Conservation (phyloP, 2,329 filamentous ascomycete genomes). For the Stagonosporopsis rhizophila region DNA sequence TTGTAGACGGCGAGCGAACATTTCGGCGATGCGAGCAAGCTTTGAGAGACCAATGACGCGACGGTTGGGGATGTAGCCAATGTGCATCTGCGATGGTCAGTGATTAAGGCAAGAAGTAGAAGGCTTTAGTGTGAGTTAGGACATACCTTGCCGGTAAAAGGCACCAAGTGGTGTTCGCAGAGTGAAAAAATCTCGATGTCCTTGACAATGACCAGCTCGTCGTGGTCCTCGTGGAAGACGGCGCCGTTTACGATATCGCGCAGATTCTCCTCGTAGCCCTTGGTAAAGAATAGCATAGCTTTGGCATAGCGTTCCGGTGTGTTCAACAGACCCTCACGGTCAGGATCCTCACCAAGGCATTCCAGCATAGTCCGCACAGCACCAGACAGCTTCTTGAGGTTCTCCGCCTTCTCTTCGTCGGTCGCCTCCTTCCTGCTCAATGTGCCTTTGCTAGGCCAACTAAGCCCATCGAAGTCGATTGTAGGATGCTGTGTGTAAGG, state of each 20-base stretch:
- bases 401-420: constrained; percentile 63
- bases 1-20: constrained; percentile 92
- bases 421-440: constrained; percentile 66
- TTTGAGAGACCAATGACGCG: constrained; percentile 96
- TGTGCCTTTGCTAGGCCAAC: constrained; percentile 68
- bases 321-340: constrained; percentile 67
- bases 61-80: constrained; percentile 92
- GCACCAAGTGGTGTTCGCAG: constrained; percentile 97
- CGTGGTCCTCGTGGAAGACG: constrained; percentile 95
- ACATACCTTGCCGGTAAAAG: constrained; percentile 88
- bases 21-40: constrained; percentile 91
- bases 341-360: constrained; percentile 70
- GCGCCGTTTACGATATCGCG: constrained; percentile 90
- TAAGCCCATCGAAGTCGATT: constrained; percentile 63
- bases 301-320: constrained; percentile 90
- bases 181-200: constrained; percentile 95
- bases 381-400: constrained; percentile 66
- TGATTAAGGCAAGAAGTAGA: too few relatives aligned
- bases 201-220: constrained; percentile 97
- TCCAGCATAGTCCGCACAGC: constrained; percentile 70
- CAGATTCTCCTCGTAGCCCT: constrained; percentile 95
- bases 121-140: too few relatives aligned
- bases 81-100: constrained; percentile 77
- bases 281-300: constrained; percentile 93
- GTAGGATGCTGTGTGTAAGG: constrained; percentile 60